Base-by-base conservation (phyloP, 495 filamentous ascomycete genomes). In the Annulohypoxylon maeteangense region DNA sequence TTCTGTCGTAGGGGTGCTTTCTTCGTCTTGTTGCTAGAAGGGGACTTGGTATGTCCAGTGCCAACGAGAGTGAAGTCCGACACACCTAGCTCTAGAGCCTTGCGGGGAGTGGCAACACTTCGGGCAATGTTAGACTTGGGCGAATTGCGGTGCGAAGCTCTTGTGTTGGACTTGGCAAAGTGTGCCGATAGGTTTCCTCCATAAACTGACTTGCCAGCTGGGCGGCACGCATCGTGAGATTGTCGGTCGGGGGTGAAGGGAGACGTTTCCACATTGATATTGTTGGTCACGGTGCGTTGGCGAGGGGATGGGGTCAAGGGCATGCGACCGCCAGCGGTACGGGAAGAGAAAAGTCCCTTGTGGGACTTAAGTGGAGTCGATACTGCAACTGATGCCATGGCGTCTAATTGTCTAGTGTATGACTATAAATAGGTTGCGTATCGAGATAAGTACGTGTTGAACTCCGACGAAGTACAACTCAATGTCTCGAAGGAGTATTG, bases 101-200 rank as follows among this genome's bases (percentile, higher is more conserved):
- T 91, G 81, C 66, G 93, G 84, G 74, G 95, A 84, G 78, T 92
- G 79, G 80, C 84, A 79, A 83, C 79, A 36, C 81, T 81, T 32
- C 90, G 88, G 60, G 93, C 94, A 78, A 97, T 97, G 83, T 97
- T 97, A 48, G 93, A 97, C 84, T 98, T 97, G 75, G 94, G 93
- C 25, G 93, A 94, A 70, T 95, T 89, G 25, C 89, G 88, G 80
- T 90, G 77, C n/a, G 82, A 70, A 6, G 82, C 80, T 82, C 86
- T 89, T 38, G 88, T 85, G 23, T 83, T 82, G 11, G 89, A 88
- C 76, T 89, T 90, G 61, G 91, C 83, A 67, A 97, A 91, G 71
- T 92, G 89, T 51, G 93, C 87, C 22, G 90, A 87, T 5, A 95
- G 81, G 72, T 92, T 92, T 65, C 89, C 76, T 64, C 82, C 87